A percentile compares a stretch with the other conserved stretches of the same genome.
These are phyloP conservation scores for Grosmannia clavigera DNA, from an alignment of 2,329 filamentous ascomycete genomes.

Conservation along the genomic window DNA sequence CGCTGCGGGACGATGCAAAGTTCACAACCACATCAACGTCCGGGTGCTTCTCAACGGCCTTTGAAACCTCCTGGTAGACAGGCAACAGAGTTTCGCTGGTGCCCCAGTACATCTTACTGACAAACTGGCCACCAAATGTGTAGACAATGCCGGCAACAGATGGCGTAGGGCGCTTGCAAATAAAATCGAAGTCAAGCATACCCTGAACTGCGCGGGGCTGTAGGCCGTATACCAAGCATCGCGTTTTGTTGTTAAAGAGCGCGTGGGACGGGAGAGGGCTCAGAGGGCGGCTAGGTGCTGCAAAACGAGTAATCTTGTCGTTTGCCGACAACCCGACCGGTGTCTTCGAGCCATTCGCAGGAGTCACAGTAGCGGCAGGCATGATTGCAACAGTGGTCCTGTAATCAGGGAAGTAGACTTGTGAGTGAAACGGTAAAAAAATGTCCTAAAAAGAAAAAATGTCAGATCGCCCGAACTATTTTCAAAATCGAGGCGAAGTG, in stretches of 20 bases:
- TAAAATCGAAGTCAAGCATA: constrained; percentile 99
- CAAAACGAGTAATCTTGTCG: constrained; percentile 97
- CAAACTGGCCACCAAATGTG: constrained; percentile 98
- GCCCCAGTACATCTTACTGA: constrained; percentile 99
- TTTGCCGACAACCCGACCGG: constrained; percentile 60
- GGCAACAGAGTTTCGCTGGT: constrained; percentile 97
- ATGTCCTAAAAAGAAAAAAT: neutral
- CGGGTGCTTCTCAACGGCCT: constrained; percentile 91
- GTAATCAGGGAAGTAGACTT: neutral
- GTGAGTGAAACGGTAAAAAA: constrained; percentile 1
- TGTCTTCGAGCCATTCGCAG: constrained; percentile 33
- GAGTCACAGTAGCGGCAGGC: constrained; percentile 37
- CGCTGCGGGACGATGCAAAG: constrained; percentile 97
- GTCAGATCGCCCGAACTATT: neutral
- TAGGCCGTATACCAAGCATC: constrained; percentile 99
- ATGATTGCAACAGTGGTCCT: constrained; percentile 24
- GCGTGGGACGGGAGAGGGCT: constrained; percentile 80
- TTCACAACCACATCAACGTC: constrained; percentile 98
- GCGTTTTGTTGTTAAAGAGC: constrained; percentile 98
- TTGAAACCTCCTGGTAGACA: constrained; percentile 88
- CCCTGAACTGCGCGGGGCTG: constrained; percentile 87
- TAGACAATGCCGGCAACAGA: constrained; percentile 99
- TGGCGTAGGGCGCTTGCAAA: constrained; percentile 95
- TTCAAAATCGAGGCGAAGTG: neutral
- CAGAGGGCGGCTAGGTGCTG: constrained; percentile 80